Evolutionary conservation across 805 yeast genomes (phyloP).

Genomic region (Peterozyma xylosa): DNA sequence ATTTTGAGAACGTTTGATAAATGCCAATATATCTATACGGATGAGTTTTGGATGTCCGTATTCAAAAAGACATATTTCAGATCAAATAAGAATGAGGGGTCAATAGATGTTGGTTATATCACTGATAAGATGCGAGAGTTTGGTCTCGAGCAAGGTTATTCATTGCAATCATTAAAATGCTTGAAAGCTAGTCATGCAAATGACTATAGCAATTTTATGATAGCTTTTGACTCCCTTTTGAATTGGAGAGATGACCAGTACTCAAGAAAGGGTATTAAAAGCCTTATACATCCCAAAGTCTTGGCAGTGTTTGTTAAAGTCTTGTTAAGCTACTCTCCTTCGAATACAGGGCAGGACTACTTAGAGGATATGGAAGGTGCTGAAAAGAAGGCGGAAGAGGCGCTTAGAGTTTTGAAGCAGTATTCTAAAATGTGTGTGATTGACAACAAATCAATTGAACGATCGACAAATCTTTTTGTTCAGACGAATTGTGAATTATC

Average conservation of each 20-base stretch:
- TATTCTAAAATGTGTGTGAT: not conserved
- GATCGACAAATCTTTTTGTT: not conserved
- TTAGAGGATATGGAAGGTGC: not conserved
- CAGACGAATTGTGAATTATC: not conserved
- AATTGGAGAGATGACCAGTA: conserved; percentile 1
- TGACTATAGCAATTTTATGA: conserved; percentile 1
- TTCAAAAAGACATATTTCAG: not conserved
- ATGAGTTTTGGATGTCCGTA: conserved; percentile 2
- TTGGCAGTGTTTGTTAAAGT: conserved; percentile 3
- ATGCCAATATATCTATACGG: not conserved
- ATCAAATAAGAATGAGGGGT: not conserved
- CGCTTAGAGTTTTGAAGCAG: conserved; percentile 1
- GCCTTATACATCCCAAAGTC: conserved; percentile 1
- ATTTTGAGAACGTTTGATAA: not conserved
- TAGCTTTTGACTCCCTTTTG: conserved; percentile 3
- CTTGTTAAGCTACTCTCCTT: not conserved
- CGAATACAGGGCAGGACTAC: not conserved
- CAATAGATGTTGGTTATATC: not conserved
- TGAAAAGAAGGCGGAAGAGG: conserved; percentile 1
- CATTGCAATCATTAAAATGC: conserved; percentile 1
- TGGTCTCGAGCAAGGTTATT: not conserved
- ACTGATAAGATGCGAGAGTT: not conserved
- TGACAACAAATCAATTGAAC: not conserved
- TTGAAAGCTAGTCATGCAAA: not conserved
- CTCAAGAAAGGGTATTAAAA: not conserved